Conservation (phyloP, 2,329 filamentous ascomycete species). For the Bertia moriformis region DNA sequence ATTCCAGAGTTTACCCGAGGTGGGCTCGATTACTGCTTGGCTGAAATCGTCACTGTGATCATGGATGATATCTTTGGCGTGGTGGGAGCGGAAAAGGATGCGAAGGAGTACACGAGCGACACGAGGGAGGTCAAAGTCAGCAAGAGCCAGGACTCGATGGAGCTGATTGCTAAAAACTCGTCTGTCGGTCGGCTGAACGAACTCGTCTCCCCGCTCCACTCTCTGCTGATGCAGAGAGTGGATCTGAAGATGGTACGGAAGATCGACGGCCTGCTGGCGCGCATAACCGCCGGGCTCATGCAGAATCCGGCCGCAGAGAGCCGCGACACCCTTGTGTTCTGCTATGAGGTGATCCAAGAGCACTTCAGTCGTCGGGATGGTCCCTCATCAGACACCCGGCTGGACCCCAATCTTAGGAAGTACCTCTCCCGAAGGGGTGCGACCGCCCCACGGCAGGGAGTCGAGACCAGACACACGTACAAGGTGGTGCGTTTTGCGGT, state of each 20-base stretch:
- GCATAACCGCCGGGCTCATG: constrained; percentile 69
- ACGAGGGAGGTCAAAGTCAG: constrained; percentile 98
- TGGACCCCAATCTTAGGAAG: constrained; percentile 49
- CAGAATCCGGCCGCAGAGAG: constrained; percentile 68
- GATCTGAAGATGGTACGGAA: constrained; percentile 73
- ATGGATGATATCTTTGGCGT: constrained; percentile 97
- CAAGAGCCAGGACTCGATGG: constrained; percentile 97
- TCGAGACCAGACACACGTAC: constrained; percentile 63
- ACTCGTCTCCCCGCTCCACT: constrained; percentile 65
- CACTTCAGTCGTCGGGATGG: constrained; percentile 50
- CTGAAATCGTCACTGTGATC: constrained; percentile 65
- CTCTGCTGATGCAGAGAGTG: constrained; percentile 69
- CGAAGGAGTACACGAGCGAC: constrained; percentile 82
- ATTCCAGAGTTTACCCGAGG: constrained; percentile 63
- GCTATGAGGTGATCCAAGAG: constrained; percentile 83
- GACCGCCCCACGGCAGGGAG: constrained; percentile 58
- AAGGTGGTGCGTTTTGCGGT: constrained; percentile 81
- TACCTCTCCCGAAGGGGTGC: constrained; percentile 72
- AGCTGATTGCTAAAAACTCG: constrained; percentile 71
- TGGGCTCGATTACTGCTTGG: constrained; percentile 76
- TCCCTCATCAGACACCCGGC: constrained; percentile 26
- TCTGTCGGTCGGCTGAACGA: constrained; percentile 61
- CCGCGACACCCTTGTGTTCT: constrained; percentile 78
- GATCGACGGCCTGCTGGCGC: constrained; percentile 73
- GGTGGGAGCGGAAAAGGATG: constrained; percentile 89